Percentiles rank a stretch among this genome's conserved stretches.
phyloP scores from a whole-genome alignment of 768 basidiomycete species.

The Boletus vinaceobasis region DNA sequence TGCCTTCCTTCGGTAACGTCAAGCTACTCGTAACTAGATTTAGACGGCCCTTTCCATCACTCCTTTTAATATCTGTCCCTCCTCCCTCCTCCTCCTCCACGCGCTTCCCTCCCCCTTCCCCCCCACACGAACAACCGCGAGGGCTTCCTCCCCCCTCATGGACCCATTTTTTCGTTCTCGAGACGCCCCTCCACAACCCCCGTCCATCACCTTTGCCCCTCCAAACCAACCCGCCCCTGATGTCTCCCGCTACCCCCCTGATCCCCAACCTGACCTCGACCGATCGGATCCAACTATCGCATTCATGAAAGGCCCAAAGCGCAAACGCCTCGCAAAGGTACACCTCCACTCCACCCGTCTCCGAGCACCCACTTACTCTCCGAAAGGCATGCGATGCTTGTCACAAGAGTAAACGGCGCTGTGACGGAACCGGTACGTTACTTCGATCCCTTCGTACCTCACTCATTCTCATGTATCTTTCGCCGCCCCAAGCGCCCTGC shows the following conservation, averaged over 20 bases:
- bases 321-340: constrained; percentile 53
- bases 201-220: constrained; percentile 24
- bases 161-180: constrained; percentile 33
- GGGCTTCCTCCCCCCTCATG: constrained; percentile 27
- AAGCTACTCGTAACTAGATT: constrained; percentile 26
- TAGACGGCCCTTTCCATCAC: constrained; percentile 27
- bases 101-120: background rate
- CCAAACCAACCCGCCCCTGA: constrained; percentile 22
- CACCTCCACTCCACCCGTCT: constrained; percentile 5
- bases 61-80: constrained; percentile 25
- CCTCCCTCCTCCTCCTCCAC: background rate
- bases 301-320: constrained; percentile 52
- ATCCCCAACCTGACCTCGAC: constrained; percentile 21
- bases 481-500: constrained; percentile 56
- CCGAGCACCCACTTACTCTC: constrained; percentile 6
- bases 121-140: background rate
- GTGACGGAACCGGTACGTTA: constrained; percentile 71
- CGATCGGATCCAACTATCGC: constrained; percentile 35
- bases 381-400: constrained; percentile 74
- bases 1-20: constrained; percentile 22
- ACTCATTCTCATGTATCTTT: constrained; percentile 1
- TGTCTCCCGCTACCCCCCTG: constrained; percentile 17
- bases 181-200: constrained; percentile 11
- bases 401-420: constrained; percentile 81
- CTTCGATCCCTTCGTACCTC: constrained; percentile 1